Evolutionary conservation across 2,329 filamentous ascomycete species (phyloP).

Genomic region (Fusarium decemcellulare): DNA sequence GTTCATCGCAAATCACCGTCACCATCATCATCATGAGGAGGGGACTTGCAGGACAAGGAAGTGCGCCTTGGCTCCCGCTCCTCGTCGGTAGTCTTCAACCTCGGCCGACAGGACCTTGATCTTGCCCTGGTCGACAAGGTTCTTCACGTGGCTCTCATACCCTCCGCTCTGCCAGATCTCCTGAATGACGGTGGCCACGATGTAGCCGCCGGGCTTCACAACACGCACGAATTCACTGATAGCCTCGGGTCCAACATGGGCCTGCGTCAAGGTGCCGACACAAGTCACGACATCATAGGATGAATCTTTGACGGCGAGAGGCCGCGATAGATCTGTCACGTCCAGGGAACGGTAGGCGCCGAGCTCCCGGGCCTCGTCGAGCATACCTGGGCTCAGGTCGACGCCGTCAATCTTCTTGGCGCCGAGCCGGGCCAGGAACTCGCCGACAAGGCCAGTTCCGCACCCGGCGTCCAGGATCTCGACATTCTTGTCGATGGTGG

Average conservation of each 20-base stretch:
- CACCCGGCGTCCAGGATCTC: slow-evolving; percentile 69
- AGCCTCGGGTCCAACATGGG: slow-evolving; percentile 66
- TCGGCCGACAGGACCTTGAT: slow-evolving; percentile 48
- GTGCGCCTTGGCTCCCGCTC: slow-evolving; percentile 48
- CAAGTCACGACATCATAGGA: slow-evolving; percentile 67
- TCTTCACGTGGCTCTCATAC: slow-evolving; percentile 60
- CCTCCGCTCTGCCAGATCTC: slow-evolving; percentile 64
- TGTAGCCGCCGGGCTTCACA: slow-evolving; percentile 60
- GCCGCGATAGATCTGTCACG: slow-evolving; percentile 61
- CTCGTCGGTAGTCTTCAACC: slow-evolving; percentile 51
- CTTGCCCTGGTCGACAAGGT: slow-evolving; percentile 45
- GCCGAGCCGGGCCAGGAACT: slow-evolving; percentile 59
- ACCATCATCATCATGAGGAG: slow-evolving; percentile 16
- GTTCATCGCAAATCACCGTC: slow-evolving; percentile 17
- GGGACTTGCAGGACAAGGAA: slow-evolving; percentile 50
- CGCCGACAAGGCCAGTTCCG: slow-evolving; percentile 67
- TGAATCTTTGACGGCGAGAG: slow-evolving; percentile 55
- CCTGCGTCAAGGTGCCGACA: slow-evolving; percentile 68
- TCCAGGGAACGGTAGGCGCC: slow-evolving; percentile 62
- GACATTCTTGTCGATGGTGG: slow-evolving; percentile 39
- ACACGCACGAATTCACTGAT: slow-evolving; percentile 66
- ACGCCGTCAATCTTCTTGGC: slow-evolving; percentile 65
- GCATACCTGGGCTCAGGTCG: slow-evolving; percentile 67
- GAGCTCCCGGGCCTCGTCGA: slow-evolving; percentile 63
- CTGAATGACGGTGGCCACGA: slow-evolving; percentile 66